Conservation (phyloP, 2,329 filamentous ascomycete genomes). For the Colletotrichum filicis region DNA sequence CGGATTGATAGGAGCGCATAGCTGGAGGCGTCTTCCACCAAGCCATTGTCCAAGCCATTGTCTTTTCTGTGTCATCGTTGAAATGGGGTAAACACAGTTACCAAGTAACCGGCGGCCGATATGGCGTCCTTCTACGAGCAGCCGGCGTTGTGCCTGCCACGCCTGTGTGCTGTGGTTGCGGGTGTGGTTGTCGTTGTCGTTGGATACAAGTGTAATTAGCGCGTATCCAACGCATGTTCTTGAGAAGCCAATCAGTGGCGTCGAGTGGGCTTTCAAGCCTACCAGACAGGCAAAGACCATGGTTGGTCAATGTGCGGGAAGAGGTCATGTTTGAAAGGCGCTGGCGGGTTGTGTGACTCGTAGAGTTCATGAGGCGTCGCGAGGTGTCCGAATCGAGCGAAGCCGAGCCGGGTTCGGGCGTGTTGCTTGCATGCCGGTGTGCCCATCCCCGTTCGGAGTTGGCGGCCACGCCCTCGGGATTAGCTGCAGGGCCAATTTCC, state of each 20-base stretch:
- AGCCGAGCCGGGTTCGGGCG: constrained; percentile 21
- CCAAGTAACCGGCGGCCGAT: not conserved
- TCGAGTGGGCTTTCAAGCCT: constrained; percentile 2
- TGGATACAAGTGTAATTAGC: constrained; percentile 4
- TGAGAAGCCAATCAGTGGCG: not conserved
- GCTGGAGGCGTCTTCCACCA: not conserved
- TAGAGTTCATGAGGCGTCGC: not conserved
- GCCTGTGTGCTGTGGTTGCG: not conserved
- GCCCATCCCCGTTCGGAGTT: constrained; percentile 18
- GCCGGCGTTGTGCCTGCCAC: constrained; percentile 1
- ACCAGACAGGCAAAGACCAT: not conserved
- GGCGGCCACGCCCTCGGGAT: constrained; percentile 26
- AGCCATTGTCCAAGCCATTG: not conserved
- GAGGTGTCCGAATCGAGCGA: constrained; percentile 23
- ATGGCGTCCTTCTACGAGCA: constrained; percentile 5
- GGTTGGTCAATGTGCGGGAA: constrained; percentile 13
- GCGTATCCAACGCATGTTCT: not conserved
- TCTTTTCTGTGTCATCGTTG: not conserved
- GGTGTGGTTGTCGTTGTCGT: not conserved
- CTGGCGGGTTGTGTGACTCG: constrained; percentile 7
- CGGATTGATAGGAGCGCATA: not conserved
- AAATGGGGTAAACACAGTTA: not conserved
- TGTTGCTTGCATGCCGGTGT: constrained; percentile 24
- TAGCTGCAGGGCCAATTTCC: constrained; percentile 32
- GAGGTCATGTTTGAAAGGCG: constrained; percentile 1